Base-by-base conservation (phyloP, 306 rosid species). In the Begonia masoniana region DNA sequence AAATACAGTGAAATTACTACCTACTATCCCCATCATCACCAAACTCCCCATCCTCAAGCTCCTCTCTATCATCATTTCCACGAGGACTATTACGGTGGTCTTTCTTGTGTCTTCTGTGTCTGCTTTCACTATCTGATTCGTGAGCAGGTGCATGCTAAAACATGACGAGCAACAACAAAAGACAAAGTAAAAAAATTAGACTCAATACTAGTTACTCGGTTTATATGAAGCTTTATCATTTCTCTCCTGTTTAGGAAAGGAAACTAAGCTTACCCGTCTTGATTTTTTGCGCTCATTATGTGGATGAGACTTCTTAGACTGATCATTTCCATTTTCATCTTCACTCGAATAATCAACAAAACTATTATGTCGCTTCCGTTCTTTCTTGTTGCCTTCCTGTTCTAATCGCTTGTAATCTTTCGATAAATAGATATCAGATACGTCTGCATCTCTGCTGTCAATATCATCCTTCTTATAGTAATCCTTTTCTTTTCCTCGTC, bases 1-100 rank as follows among this genome's bases (percentile, higher is more conserved):
- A 31, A 31, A 31, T 21, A 21, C 24, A 7, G 39, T 31, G 49
- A 64, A 61, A 52, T 12, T 42, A 71, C 74, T 49, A 82, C 77
- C 80, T 68, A 74, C 82, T 78, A 51, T 75, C 83, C 68, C 69
- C 68, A 47, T 63, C 72, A 41, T 75, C 74, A 13, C 97, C 97
- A 61, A 75, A 80, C 66, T 88, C 95, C 52, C 82, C 97, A 14
- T 82, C 97, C 69, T 82, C 95, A 64, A 78, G 79, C 56, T 71
- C 87, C 58, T 66, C 87, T 11, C 68, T 69, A 47, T 70, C 92
- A 52, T 73, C 82, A 65, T 66, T 76, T 63, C 82, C 84, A 15
- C 65, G 80, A 60, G 84, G 74, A 56, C 83, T 77, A n/a, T 66
- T 60, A 21, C 82, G 78, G 60, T 82, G 88, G 51, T 80, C 89